phyloP scores from a whole-genome alignment of 192 early-diverging fungal genomes.

The Gryganskiella cystojenkinii region DNA sequence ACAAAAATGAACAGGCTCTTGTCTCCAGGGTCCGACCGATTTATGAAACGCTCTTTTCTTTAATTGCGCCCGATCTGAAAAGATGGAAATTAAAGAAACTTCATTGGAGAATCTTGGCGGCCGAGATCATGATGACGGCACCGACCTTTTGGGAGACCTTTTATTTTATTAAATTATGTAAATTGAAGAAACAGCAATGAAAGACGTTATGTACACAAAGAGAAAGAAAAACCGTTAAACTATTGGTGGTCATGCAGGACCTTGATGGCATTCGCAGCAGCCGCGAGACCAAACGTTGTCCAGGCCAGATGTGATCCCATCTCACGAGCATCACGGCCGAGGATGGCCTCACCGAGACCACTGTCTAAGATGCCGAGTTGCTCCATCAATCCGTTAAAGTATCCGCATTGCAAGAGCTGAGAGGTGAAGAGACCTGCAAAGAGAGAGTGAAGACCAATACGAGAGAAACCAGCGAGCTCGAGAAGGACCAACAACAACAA shows the following conservation, averaged over 20 bases:
- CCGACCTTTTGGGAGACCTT: too few species aligned
- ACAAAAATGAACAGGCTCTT: too few species aligned
- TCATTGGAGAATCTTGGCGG: too few species aligned
- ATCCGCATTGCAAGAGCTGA: slow-evolving; percentile 18
- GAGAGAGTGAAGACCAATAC: slow-evolving; percentile 29
- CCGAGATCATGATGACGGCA: too few species aligned
- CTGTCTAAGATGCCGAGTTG: slow-evolving; percentile 26
- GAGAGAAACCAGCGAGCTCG: slow-evolving; percentile 36
- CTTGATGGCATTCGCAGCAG: slow-evolving; percentile 38
- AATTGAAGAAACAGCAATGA: too few species aligned
- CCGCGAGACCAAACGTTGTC: slow-evolving; percentile 31
- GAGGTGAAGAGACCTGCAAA: slow-evolving; percentile 32
- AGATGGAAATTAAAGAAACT: too few species aligned
- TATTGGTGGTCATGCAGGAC: slow-evolving; percentile 18
- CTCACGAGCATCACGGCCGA: background rate
- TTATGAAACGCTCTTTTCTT: too few species aligned
- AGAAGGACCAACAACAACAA: slow-evolving; percentile 21
- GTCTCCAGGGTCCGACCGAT: too few species aligned
- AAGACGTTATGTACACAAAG: too few species aligned
- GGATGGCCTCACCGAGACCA: slow-evolving; percentile 4
- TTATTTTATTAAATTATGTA: too few species aligned
- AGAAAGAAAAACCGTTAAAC: too few species aligned
- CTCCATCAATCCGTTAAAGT: slow-evolving; percentile 17
- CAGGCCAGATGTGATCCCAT: slow-evolving; percentile 21
- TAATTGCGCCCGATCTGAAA: too few species aligned